phyloP scores from a whole-genome alignment of 2,329 filamentous ascomycete species.

The Thelonectria blattea region DNA sequence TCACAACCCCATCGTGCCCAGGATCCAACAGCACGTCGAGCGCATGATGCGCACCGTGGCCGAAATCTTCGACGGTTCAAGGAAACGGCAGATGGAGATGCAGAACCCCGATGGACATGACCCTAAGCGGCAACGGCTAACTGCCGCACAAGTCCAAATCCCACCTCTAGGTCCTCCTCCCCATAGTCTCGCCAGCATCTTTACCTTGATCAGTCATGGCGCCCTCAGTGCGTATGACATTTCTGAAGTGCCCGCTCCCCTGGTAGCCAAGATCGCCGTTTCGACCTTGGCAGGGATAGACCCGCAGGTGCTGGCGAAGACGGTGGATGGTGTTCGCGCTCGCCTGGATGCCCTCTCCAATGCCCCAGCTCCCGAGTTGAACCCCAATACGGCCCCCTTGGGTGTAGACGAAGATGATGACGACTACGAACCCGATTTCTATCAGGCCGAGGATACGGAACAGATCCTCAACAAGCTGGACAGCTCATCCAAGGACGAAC shows the following conservation, averaged over 20 bases:
- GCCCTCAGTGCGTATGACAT: constrained; percentile 83
- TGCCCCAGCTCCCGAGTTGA: constrained; percentile 53
- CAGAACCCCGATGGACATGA: constrained; percentile 78
- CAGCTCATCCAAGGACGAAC: constrained; percentile 62
- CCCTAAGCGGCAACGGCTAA: constrained; percentile 81
- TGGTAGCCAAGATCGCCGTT: constrained; percentile 83
- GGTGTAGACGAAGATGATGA: constrained; percentile 80
- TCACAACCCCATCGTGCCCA: constrained; percentile 73
- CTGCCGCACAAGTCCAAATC: constrained; percentile 55
- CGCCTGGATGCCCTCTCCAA: constrained; percentile 55
- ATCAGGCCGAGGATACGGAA: constrained; percentile 76
- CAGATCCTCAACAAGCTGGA: constrained; percentile 81
- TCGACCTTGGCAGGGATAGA: constrained; percentile 78
- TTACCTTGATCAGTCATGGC: constrained; percentile 77
- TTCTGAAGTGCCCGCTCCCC: constrained; percentile 73
- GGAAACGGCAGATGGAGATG: constrained; percentile 76
- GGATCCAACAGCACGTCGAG: constrained; percentile 88
- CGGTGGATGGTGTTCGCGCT: constrained; percentile 68
- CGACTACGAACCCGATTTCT: constrained; percentile 90
- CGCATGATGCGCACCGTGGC: constrained; percentile 77
- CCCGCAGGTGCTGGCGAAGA: constrained; percentile 69
- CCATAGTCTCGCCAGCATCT: constrained; percentile 82
- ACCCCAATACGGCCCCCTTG: constrained; percentile 64
- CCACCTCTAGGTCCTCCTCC: constrained; percentile 77
- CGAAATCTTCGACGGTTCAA: constrained; percentile 80